Evolutionary conservation across 2,329 filamentous ascomycete species (phyloP).

Genomic region (Rutstroemia sp.): DNA sequence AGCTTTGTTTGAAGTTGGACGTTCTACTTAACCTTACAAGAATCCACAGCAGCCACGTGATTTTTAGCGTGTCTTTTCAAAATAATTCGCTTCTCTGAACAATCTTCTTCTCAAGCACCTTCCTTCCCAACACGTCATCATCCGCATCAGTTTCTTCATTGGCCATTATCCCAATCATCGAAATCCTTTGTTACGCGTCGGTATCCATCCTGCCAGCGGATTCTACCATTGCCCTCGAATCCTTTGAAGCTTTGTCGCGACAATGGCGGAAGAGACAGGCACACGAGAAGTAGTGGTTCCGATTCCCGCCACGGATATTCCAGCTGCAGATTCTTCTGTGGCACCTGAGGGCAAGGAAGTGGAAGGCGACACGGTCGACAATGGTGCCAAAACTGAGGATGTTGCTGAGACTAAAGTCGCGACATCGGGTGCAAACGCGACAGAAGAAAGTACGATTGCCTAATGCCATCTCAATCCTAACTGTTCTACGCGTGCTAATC

Average conservation of each 20-base stretch:
- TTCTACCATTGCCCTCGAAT: slow-evolving; percentile 8
- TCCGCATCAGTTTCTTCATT: slow-evolving; percentile 14
- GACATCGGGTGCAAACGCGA: slow-evolving; percentile 16
- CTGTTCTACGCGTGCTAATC: slow-evolving; percentile 17
- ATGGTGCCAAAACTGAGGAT: slow-evolving; percentile 11
- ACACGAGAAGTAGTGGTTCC: slow-evolving; percentile 15
- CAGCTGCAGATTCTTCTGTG: slow-evolving; percentile 10
- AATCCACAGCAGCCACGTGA: slow-evolving; percentile 10
- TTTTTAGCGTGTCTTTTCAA: too few species aligned
- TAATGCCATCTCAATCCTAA: slow-evolving; percentile 6
- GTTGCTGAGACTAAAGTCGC: slow-evolving; percentile 21
- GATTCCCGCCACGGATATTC: slow-evolving; percentile 13
- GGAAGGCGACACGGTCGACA: slow-evolving; percentile 16
- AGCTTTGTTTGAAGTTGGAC: too few species aligned
- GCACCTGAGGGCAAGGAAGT: slow-evolving; percentile 13
- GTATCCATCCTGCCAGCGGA: slow-evolving; percentile 4
- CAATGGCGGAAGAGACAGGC: slow-evolving; percentile 25
- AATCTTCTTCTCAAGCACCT: slow-evolving; percentile 3
- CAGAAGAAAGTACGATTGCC: slow-evolving; percentile 18
- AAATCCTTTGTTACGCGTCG: slow-evolving; percentile 18
- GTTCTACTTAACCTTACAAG: too few species aligned
- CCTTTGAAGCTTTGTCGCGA: slow-evolving; percentile 18
- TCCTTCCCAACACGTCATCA: slow-evolving; percentile 16
- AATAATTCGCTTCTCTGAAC: too few species aligned
- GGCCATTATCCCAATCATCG: slow-evolving; percentile 11